Percentiles rank a stretch among this genome's conserved stretches.
Conservation (phyloP, 208 protist genomes). For the Trypanosoma avium region DNA sequence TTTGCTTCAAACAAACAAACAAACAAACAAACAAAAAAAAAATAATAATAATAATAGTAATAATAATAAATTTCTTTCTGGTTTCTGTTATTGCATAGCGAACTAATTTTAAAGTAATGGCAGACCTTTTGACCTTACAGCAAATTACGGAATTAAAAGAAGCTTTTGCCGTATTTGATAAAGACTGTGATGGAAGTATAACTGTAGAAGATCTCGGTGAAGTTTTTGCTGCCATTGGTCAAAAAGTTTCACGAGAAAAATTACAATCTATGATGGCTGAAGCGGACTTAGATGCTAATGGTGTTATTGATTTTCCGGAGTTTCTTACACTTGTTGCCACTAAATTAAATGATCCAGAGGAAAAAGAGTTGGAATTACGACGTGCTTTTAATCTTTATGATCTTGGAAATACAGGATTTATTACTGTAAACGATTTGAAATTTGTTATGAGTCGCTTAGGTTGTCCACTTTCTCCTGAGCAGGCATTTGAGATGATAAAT, state of each 20-base stretch:
- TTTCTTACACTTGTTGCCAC: slow-evolving; percentile 90
- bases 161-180: slow-evolving; percentile 99
- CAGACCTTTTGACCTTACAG: slow-evolving; percentile 95
- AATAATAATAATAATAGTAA: background rate
- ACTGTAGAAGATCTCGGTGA: slow-evolving; percentile 98
- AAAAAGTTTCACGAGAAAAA: slow-evolving; percentile 93
- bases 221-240: slow-evolving; percentile 98
- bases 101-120: slow-evolving; percentile 52
- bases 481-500: slow-evolving; percentile 93
- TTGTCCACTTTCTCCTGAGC: slow-evolving; percentile 86
- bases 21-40: slow-evolving; percentile 3
- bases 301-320: slow-evolving; percentile 98
- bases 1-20: slow-evolving; percentile 9
- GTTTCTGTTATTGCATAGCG: background rate
- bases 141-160: slow-evolving; percentile 99
- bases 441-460: slow-evolving; percentile 93
- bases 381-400: slow-evolving; percentile 95
- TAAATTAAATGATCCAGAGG: slow-evolving; percentile 86
- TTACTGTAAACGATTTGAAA: slow-evolving; percentile 88
- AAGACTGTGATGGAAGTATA: slow-evolving; percentile 98
- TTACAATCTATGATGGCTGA: slow-evolving; percentile 96
- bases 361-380: slow-evolving; percentile 91
- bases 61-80: slow-evolving; percentile 1
- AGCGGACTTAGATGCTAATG: slow-evolving; percentile 97
- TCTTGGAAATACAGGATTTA: slow-evolving; percentile 93